A percentile compares a stretch with the other conserved stretches of the same genome.
Conservation (phyloP, 2,329 filamentous ascomycete genomes). For the Neospermospora avenae region DNA sequence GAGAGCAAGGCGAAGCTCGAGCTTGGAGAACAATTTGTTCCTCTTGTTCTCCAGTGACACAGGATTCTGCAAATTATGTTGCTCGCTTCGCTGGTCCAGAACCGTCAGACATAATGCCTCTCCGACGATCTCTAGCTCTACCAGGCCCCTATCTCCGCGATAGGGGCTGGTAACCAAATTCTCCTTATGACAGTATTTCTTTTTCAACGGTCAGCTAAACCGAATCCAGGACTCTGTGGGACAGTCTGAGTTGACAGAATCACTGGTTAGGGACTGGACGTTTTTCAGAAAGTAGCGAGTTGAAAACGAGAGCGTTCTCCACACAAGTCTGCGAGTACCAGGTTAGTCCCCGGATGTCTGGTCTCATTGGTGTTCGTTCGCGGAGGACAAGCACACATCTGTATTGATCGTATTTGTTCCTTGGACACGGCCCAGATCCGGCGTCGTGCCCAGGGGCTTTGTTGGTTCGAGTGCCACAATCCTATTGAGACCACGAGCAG, state of each 20-base stretch:
- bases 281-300: not conserved
- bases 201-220: not conserved
- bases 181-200: too few relatives aligned
- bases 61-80: too few relatives aligned
- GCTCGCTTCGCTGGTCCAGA: too few relatives aligned
- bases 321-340: not conserved
- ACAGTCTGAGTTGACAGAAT: too few relatives aligned
- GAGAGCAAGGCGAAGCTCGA: too few relatives aligned
- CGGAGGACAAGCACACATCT: slow-evolving; percentile 10
- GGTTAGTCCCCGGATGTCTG: not conserved
- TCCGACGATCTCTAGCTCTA: too few relatives aligned
- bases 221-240: not conserved
- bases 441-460: slow-evolving; percentile 2
- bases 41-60: too few relatives aligned
- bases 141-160: too few relatives aligned
- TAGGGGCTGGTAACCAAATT: too few relatives aligned
- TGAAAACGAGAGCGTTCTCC: slow-evolving; percentile 5
- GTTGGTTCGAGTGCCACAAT: not conserved
- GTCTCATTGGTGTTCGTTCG: slow-evolving; percentile 1
- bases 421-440: slow-evolving; percentile 8
- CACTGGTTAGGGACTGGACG: too few relatives aligned
- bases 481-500: not conserved
- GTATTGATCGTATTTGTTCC: slow-evolving; percentile 2
- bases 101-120: too few relatives aligned
- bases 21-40: too few relatives aligned